These are phyloP conservation scores for Epichloe typhina DNA, from an alignment of 2,329 filamentous ascomycete genomes.

Conservation along the genomic window DNA sequence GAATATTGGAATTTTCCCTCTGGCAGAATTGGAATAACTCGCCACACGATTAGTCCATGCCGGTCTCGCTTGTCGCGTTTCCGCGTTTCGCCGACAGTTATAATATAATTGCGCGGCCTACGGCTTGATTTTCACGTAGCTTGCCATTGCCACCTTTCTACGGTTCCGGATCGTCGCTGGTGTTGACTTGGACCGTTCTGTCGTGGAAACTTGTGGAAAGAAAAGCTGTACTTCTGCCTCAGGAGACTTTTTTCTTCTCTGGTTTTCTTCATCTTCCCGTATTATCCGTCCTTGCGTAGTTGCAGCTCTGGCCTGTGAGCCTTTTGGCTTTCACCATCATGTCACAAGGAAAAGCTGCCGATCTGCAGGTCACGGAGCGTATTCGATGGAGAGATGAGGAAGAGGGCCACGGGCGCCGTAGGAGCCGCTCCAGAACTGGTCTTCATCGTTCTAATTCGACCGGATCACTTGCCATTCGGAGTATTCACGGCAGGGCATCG, in stretches of 20 bases:
- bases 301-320: background rate
- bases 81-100: background rate
- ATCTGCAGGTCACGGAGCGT: slow-evolving; percentile 12
- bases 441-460: slow-evolving; percentile 15
- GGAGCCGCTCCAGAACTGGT: slow-evolving; percentile 8
- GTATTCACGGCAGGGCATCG: slow-evolving; percentile 18
- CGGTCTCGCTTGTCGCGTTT: background rate
- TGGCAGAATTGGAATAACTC: background rate
- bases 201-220: background rate
- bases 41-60: background rate
- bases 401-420: slow-evolving; percentile 11
- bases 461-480: slow-evolving; percentile 29
- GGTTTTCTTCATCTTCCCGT: background rate
- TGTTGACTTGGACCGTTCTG: background rate
- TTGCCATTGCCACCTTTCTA: background rate
- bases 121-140: background rate
- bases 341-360: slow-evolving; percentile 7
- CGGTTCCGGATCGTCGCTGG: background rate
- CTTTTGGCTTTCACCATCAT: slow-evolving; percentile 5
- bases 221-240: background rate
- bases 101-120: slow-evolving; percentile 1
- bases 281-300: background rate
- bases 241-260: background rate
- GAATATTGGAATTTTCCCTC: background rate
- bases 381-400: slow-evolving; percentile 27